phyloP scores from a whole-genome alignment of 2,329 filamentous ascomycete species.

The Didymella exigua region DNA sequence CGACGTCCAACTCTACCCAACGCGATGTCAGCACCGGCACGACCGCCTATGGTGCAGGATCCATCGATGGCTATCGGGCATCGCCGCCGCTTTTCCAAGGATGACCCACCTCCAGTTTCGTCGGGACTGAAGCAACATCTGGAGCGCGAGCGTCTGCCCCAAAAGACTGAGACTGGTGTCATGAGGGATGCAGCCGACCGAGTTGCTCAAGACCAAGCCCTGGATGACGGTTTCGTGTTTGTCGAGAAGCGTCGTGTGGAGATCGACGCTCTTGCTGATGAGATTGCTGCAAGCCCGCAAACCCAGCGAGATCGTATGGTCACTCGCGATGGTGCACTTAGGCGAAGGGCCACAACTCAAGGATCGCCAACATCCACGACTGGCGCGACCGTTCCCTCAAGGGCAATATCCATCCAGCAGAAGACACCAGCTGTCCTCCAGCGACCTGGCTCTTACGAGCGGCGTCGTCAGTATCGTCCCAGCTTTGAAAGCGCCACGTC shows the following conservation, averaged over 20 bases:
- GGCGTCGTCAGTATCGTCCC: conserved; percentile 74
- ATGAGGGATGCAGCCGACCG: conserved; percentile 61
- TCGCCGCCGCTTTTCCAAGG: conserved; percentile 67
- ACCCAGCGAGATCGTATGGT: conserved; percentile 52
- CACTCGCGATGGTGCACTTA: conserved; percentile 66
- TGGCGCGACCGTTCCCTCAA: conserved; percentile 73
- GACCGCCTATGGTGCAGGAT: conserved; percentile 47
- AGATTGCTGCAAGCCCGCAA: conserved; percentile 82
- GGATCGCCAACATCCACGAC: conserved; percentile 71
- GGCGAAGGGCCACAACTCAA: conserved; percentile 79
- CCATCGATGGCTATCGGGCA: conserved; percentile 51
- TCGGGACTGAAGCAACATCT: conserved; percentile 57
- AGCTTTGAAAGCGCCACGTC: conserved; percentile 81
- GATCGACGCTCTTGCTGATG: conserved; percentile 95
- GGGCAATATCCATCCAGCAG: conserved; percentile 76
- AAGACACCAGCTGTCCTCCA: conserved; percentile 67
- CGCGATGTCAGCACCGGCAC: conserved; percentile 54
- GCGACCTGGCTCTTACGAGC: conserved; percentile 80
- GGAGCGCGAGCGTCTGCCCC: conserved; percentile 51
- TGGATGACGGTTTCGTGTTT: conserved; percentile 93
- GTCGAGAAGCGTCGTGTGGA: conserved; percentile 95
- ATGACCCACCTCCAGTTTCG: conserved; percentile 50
- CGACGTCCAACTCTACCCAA: conserved; percentile 53
- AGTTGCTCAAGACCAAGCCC: conserved; percentile 83
- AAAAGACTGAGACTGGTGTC: conserved; percentile 46